Base-by-base conservation (phyloP, 139 green algal genomes). In the Coccomyxa sp. region DNA sequence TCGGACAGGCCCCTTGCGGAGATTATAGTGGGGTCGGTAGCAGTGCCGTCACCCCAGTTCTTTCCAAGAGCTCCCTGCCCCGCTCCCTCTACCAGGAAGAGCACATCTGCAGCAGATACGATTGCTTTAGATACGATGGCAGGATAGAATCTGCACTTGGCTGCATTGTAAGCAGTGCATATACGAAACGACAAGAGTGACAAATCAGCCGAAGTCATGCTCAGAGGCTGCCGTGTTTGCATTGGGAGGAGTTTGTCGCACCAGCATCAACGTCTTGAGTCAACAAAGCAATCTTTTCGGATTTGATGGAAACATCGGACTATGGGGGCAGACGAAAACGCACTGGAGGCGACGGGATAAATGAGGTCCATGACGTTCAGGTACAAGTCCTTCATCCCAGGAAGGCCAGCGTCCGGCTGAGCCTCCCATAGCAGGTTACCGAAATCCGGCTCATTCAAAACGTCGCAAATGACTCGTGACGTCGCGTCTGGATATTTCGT, bases 341-440 rank as follows among this genome's bases (percentile, higher is more conserved):
- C 75, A 81, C 79, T 31, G 0, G 71, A 32, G 74, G 83, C 84
- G n/a, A 89, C 67, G 13, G 57, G 60, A 32, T 87, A 87, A 23
- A 92, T 79, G 18, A 80, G 84, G 45, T 90, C 85, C 87, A 92
- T 91, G 32, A 84, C 84, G 27, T 78, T 68, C 31, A 91, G 68
- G 82, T 88, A 90, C 79, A 91, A 81, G 51, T 87, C 76, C 66
- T 79, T 66, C 51, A 78, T 23, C 82, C 81, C 77, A 82, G 71
- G 81, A 78, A 81, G 58, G 78, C 83, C 83, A 71, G 16, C 51
- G 57, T 74, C 78, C 76, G 82, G 79, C 21, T 59, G 28, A 38
- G 76, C 80, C 31, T 78, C 66, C 85, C 85, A 88, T 66, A 32
- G 32, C 67, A 88, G 31, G 14, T 66, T 38, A 0, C 32, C 28